A percentile compares a stretch with the other conserved stretches of the same genome.
These are phyloP conservation scores for Nicotiana benthamiana DNA, from an alignment of 257 asterid species.

Conservation along the genomic window DNA sequence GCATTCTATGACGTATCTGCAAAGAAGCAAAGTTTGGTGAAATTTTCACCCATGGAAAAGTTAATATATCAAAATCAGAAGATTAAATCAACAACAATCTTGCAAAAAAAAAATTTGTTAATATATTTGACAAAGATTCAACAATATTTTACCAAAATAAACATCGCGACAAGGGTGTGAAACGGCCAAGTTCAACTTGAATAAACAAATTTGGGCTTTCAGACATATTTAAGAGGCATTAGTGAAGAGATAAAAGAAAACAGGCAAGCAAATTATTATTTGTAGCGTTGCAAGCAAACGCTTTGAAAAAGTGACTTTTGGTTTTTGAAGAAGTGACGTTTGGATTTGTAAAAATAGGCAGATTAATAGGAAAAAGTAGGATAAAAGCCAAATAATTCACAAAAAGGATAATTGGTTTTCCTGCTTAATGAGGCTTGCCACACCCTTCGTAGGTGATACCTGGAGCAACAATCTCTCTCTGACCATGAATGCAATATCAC, in stretches of 20 bases:
- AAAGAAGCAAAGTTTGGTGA: no score
- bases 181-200: background rate
- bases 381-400: background rate
- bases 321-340: background rate
- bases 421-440: background rate
- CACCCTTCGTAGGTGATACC: no score
- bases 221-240: background rate
- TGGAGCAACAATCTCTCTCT: no score
- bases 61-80: background rate
- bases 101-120: background rate
- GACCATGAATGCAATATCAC: no score
- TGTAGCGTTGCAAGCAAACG: no score
- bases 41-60: background rate
- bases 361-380: background rate
- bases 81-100: background rate
- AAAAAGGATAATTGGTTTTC: background rate
- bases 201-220: background rate
- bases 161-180: background rate
- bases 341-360: background rate
- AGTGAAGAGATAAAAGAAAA: background rate
- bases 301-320: background rate
- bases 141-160: background rate
- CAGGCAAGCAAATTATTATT: background rate
- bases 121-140: background rate
- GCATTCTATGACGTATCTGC: no score